phyloP scores from a whole-genome alignment of 306 rosid species.

The Quercus glauca region DNA sequence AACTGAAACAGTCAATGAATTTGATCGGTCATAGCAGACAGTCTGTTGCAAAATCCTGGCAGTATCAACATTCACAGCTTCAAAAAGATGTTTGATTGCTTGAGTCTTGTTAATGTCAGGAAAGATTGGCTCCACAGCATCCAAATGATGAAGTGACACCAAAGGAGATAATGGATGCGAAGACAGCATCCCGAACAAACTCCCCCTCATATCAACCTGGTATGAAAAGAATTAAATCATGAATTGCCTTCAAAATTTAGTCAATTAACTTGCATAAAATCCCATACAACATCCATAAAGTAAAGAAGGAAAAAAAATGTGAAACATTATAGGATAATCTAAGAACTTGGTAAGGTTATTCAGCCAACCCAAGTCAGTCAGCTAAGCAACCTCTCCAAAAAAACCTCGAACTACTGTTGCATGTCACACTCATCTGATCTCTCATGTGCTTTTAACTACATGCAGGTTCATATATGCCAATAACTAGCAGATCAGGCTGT shows the following conservation, averaged over 20 bases:
- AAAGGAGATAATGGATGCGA: constrained; percentile 82
- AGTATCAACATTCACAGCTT: constrained; percentile 73
- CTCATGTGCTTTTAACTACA: background rate
- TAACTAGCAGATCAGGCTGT: background rate
- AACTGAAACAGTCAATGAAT: constrained; percentile 68
- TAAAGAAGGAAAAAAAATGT: background rate
- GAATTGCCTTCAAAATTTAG: background rate
- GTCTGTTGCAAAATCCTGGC: constrained; percentile 73
- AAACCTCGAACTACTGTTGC: background rate
- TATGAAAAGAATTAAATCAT: background rate
- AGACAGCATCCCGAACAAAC: constrained; percentile 74
- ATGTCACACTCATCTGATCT: background rate
- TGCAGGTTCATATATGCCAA: background rate
- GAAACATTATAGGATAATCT: background rate
- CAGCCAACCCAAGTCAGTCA: background rate
- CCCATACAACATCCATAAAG: background rate
- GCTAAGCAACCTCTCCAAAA: background rate
- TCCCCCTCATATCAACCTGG: constrained; percentile 92
- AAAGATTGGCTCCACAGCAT: constrained; percentile 66
- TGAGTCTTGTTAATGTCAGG: constrained; percentile 58
- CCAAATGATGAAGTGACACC: constrained; percentile 91
- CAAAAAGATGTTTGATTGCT: constrained; percentile 64
- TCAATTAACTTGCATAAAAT: background rate
- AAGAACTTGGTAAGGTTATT: background rate
- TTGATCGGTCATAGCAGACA: constrained; percentile 70